phyloP scores from a whole-genome alignment of 495 filamentous ascomycete species.

The Lophiotrema nucula region DNA sequence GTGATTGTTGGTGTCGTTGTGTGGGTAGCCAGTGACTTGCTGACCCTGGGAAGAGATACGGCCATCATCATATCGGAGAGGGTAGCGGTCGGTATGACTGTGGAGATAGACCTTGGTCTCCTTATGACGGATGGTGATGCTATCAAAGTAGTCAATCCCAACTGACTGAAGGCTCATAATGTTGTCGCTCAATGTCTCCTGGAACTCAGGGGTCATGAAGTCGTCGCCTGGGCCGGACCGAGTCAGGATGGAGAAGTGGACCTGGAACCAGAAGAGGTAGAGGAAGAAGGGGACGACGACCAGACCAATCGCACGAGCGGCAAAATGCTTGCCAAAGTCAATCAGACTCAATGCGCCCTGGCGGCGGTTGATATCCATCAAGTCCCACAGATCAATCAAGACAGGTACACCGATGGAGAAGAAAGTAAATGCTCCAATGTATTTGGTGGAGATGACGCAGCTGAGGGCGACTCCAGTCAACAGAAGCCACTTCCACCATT shows the following conservation, averaged over 20 bases:
- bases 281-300: slow-evolving; percentile 93
- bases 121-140: slow-evolving; percentile 86
- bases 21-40: slow-evolving; percentile 96
- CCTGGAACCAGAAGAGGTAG: slow-evolving; percentile 99
- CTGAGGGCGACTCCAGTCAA: slow-evolving; percentile 90
- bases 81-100: slow-evolving; percentile 86
- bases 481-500: slow-evolving; percentile 99
- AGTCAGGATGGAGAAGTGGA: slow-evolving; percentile 88
- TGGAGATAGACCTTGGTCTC: slow-evolving; percentile 95
- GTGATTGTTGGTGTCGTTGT: slow-evolving; percentile 98
- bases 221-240: slow-evolving; percentile 94
- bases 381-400: slow-evolving; percentile 89
- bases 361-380: slow-evolving; percentile 81
- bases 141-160: slow-evolving; percentile 85
- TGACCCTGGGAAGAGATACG: slow-evolving; percentile 92
- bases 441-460: slow-evolving; percentile 98
- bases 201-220: slow-evolving; percentile 98
- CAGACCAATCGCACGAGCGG: slow-evolving; percentile 75
- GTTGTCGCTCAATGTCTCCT: slow-evolving; percentile 94
- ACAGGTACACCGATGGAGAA: slow-evolving; percentile 95
- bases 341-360: slow-evolving; percentile 72
- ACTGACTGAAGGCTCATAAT: slow-evolving; percentile 82
- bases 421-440: slow-evolving; percentile 95
- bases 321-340: slow-evolving; percentile 86
- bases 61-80: slow-evolving; percentile 93